Conservation (phyloP, 192 early-diverging fungal species). For the Backusella psychrophila region DNA sequence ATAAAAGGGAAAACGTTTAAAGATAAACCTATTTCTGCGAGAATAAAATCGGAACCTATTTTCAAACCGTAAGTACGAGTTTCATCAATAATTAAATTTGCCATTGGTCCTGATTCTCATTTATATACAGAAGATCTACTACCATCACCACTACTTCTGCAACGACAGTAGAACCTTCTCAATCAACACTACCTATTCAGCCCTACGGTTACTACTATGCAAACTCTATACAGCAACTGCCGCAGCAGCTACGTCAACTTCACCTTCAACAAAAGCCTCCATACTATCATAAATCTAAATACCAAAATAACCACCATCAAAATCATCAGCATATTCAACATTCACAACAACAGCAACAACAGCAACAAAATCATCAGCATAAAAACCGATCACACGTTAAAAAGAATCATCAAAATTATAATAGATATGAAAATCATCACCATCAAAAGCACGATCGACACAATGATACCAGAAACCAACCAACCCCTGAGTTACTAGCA, state of each 20-base stretch:
- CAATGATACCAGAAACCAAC: background rate
- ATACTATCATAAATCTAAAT: background rate
- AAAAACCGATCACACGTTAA: background rate
- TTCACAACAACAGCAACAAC: background rate
- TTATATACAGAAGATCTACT: background rate
- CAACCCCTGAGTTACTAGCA: background rate
- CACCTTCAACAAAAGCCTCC: background rate
- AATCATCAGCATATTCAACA: background rate
- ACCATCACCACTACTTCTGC: background rate
- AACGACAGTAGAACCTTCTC: background rate
- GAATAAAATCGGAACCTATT: conserved; percentile 47
- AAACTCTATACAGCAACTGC: background rate
- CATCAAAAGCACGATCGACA: background rate
- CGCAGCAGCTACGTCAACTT: background rate
- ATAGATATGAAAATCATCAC: background rate
- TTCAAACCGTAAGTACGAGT: conserved; percentile 8
- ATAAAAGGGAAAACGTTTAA: conserved; percentile 35
- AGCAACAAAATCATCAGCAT: background rate
- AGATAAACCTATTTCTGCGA: conserved; percentile 37
- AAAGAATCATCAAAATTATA: background rate
- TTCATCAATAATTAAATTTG: background rate
- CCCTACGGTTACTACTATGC: background rate
- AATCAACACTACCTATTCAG: background rate
- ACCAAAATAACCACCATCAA: background rate
- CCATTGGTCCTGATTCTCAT: background rate